Evolutionary conservation across 768 basidiomycete species (phyloP).

Genomic region (Termitomyces sp.): DNA sequence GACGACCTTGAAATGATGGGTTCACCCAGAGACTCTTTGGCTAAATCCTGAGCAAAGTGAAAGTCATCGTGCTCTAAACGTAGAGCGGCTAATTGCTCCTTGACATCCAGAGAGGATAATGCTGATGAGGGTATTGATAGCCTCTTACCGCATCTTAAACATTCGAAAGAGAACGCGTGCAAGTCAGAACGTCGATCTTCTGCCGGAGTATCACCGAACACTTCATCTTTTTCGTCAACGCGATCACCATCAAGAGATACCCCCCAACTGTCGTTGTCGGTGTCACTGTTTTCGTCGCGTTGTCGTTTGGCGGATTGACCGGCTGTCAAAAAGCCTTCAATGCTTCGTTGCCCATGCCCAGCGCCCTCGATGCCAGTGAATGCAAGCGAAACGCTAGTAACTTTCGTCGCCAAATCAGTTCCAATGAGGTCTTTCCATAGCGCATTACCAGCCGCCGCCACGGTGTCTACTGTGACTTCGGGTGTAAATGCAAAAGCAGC

Average conservation of each 20-base stretch:
- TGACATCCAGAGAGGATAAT: constrained; percentile 25
- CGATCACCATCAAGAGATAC: not conserved
- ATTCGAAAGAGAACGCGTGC: constrained; percentile 41
- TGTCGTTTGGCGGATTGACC: constrained; percentile 34
- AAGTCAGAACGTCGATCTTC: not conserved
- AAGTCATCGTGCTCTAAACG: constrained; percentile 82
- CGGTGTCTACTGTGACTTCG: constrained; percentile 69
- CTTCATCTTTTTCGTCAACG: not conserved
- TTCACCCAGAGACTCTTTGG: constrained; percentile 34
- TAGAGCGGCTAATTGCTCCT: constrained; percentile 36
- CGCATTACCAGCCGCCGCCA: constrained; percentile 71
- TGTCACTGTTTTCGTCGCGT: constrained; percentile 25
- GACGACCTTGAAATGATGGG: constrained; percentile 13
- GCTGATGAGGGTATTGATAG: constrained; percentile 27
- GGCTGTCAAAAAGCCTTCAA: constrained; percentile 79
- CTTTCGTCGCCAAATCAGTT: constrained; percentile 47
- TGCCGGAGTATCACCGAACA: not conserved
- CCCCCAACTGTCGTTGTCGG: constrained; percentile 8
- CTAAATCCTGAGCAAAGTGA: constrained; percentile 81
- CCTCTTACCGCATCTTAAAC: constrained; percentile 52
- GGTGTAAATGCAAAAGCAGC: constrained; percentile 81
- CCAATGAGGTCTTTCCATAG: constrained; percentile 89
- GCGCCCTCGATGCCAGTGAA: constrained; percentile 76
- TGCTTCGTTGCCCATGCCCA: constrained; percentile 79
- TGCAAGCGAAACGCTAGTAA: constrained; percentile 68